phyloP scores from a whole-genome alignment of 371 early-diverging fungal genomes.

The Mortierella sp. region DNA sequence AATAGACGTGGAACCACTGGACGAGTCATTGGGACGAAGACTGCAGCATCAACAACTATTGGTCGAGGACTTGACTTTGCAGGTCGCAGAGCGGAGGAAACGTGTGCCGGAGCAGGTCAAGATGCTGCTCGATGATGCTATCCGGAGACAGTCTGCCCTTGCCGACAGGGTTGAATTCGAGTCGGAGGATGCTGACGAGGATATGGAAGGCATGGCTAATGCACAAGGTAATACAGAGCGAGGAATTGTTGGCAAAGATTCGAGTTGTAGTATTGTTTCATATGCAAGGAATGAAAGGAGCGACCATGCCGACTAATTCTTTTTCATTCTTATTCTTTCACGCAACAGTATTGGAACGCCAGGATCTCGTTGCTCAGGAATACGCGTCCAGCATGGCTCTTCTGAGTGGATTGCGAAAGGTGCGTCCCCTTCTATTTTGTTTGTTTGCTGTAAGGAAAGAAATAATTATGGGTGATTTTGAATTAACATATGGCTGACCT shows the following conservation, averaged over 20 bases:
- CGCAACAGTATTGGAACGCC: conserved; percentile 24
- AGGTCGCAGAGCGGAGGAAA: conserved; percentile 57
- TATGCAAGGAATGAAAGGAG: too few species aligned
- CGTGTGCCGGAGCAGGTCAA: conserved; percentile 59
- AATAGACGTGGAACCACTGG: conserved; percentile 48
- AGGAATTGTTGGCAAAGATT: too few species aligned
- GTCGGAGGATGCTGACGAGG: conserved; percentile 9
- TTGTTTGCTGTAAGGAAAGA: neutral
- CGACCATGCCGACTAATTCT: too few species aligned
- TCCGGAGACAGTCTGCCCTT: conserved; percentile 44
- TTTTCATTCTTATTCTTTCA: too few species aligned
- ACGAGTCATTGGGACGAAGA: conserved; percentile 37
- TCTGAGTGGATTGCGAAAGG: conserved; percentile 48
- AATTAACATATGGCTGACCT: neutral
- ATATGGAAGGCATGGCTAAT: neutral
- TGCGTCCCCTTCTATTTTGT: neutral
- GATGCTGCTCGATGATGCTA: conserved; percentile 56
- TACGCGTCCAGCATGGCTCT: conserved; percentile 38
- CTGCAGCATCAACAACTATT: conserved; percentile 37
- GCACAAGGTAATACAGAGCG: conserved; percentile 3
- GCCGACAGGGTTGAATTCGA: conserved; percentile 52
- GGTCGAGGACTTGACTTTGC: conserved; percentile 49
- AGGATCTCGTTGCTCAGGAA: conserved; percentile 46
- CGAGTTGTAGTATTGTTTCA: too few species aligned
- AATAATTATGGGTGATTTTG: neutral